Conservation (phyloP, 2,329 filamentous ascomycete species). For the Madurella mycetomatis region DNA sequence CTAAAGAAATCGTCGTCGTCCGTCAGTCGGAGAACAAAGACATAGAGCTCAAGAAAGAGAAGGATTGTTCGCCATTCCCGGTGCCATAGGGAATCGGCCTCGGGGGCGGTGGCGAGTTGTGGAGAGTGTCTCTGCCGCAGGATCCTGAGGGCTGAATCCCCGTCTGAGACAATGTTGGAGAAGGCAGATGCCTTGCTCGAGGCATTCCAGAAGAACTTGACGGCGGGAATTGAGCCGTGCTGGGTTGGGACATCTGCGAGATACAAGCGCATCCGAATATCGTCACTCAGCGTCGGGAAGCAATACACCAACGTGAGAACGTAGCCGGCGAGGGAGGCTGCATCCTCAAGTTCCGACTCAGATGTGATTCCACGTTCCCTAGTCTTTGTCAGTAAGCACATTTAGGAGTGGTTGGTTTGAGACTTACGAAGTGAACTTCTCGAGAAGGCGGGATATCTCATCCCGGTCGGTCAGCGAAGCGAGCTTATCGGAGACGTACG, state of each 20-base stretch:
- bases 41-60: slow-evolving; percentile 90
- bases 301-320: slow-evolving; percentile 79
- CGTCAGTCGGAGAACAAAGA: slow-evolving; percentile 85
- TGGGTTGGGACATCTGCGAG: slow-evolving; percentile 59
- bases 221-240: slow-evolving; percentile 52
- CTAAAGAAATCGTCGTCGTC: slow-evolving; percentile 95
- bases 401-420: background rate
- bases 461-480: slow-evolving; percentile 68
- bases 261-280: slow-evolving; percentile 93
- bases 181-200: slow-evolving; percentile 43
- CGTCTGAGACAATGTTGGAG: slow-evolving; percentile 29
- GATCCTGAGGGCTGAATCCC: slow-evolving; percentile 29
- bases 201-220: slow-evolving; percentile 79
- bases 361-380: slow-evolving; percentile 30
- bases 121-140: slow-evolving; percentile 22
- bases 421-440: slow-evolving; percentile 38
- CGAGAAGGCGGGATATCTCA: slow-evolving; percentile 62
- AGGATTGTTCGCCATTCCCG: slow-evolving; percentile 86
- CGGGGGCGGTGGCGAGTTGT: slow-evolving; percentile 11
- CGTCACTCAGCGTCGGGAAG: slow-evolving; percentile 76
- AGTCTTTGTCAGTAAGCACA: slow-evolving; percentile 17
- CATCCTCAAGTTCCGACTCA: slow-evolving; percentile 48
- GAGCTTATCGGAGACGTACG: slow-evolving; percentile 63
- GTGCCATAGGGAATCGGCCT: slow-evolving; percentile 36
- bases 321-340: slow-evolving; percentile 76